Evolutionary conservation across 2,329 filamentous ascomycete genomes (phyloP), one percentile per base, ranked within the genome.

Genomic region (Phyllosticta citribraziliensis): DNA sequence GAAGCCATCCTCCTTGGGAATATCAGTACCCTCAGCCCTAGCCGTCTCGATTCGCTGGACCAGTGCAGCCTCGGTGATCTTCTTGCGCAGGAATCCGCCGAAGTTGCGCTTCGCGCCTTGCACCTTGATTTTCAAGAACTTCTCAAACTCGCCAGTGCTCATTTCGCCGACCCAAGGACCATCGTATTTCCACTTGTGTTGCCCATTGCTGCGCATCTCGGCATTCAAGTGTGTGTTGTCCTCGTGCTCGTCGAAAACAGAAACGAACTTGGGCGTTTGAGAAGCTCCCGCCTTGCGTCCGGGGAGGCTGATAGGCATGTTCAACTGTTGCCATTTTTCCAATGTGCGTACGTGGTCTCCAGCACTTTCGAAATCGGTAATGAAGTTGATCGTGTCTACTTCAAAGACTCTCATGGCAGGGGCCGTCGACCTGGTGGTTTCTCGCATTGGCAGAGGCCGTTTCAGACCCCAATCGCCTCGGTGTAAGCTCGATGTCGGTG

Each of bases 391-490:
- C 2, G 90, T 89, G 77, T 97, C 93, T 65, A 96, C 82, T 63
- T 88, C 82, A 68, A 85, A 86, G 66, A 97, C 77, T 65, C 89
- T 84, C 59, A 96, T 82, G 56, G 89, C 79, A 10, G 91, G 89
- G n/a, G 85, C 86, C 53, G 75, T 78, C 6, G 85, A 85, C 59
- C 84, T 84, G 20, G 85, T 83, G 5, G 90, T 92, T 2, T 88
- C 86, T 72, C 87, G 87, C 9, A 87, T 76, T 1, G 93, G 93
- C 5, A 97, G 79, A 1, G 91, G 81, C 60, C 93, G 82, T 78
- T 97, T 97, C 68, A 97, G 78, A 14, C 93, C 93, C 92, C 93
- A 97, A 70, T 97, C 93, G 40, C 93, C 93, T 69, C 84, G 84
- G 51, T 80, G 78, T 24, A 90, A 82, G 8, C 91, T 92, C 19